Conservation (phyloP, 2,329 filamentous ascomycete genomes). For the Colletotrichum liriopes region DNA sequence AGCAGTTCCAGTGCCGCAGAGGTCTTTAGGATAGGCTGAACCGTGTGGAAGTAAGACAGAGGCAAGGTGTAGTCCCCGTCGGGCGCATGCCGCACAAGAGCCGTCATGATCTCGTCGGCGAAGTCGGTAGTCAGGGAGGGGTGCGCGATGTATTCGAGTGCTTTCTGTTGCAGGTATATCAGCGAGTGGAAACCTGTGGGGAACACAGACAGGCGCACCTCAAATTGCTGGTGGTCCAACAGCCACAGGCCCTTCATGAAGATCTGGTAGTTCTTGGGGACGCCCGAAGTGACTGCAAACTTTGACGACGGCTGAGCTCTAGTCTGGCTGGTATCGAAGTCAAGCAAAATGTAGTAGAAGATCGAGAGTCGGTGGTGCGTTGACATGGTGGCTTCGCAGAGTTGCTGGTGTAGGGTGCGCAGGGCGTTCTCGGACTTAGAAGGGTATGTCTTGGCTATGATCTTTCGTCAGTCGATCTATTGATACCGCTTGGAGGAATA, state of each 20-base stretch:
- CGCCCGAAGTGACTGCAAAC: constrained; percentile 75
- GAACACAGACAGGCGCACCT: constrained; percentile 57
- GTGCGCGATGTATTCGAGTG: constrained; percentile 83
- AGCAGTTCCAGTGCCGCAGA: constrained; percentile 75
- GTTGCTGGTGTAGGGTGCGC: constrained; percentile 78
- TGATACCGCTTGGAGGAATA: background rate
- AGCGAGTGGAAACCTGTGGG: background rate
- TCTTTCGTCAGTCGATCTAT: constrained; percentile 1
- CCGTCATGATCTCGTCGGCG: constrained; percentile 83
- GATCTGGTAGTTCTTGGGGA: constrained; percentile 83
- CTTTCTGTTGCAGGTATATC: constrained; percentile 60
- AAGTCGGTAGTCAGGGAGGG: constrained; percentile 87
- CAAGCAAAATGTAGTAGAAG: constrained; percentile 87
- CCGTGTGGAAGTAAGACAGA: constrained; percentile 84
- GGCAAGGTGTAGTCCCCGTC: constrained; percentile 75
- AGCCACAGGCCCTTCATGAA: constrained; percentile 89
- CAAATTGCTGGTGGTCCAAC: constrained; percentile 80
- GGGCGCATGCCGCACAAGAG: constrained; percentile 74
- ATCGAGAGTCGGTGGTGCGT: constrained; percentile 86
- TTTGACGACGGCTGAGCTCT: constrained; percentile 65
- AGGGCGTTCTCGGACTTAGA: constrained; percentile 79
- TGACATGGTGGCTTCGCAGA: constrained; percentile 75
- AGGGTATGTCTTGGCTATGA: constrained; percentile 77
- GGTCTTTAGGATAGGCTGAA: constrained; percentile 79
- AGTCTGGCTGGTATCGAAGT: constrained; percentile 73